Evolutionary conservation across 441 rosid genomes (phyloP), one percentile per base, ranked within the genome.

Genomic region (Pelargonium exstipulatum): DNA sequence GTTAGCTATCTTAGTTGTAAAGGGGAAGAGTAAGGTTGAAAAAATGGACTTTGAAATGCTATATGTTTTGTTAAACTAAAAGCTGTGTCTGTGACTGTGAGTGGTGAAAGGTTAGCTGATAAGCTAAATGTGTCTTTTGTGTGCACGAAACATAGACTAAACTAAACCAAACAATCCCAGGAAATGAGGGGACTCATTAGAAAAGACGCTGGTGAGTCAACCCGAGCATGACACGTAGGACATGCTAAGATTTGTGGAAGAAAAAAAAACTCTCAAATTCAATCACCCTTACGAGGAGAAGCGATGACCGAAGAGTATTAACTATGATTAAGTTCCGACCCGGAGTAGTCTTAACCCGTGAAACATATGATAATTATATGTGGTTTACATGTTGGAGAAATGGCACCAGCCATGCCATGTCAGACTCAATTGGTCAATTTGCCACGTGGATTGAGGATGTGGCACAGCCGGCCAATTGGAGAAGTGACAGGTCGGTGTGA

Each of bases 1-100:
- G 46, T 71, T 18, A 18, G 73, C 37, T 10, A 49, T 72, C 82
- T 69, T 79, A 13, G 68, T 49, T 70, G 73, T 66, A 43, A 73
- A 69, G 81, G 9, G n/a, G 72, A 71, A 70, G 72, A 40, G 55
- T 51, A 26, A n/a, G 40, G 49, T 65, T 66, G 78, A 51, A 60
- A 71, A 71, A 73, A 71, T 12, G 66, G 16, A 68, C 58, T 35
- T 35, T 35, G 40, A 32, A 32, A 32, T 32, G 6, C 5, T 35
- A 35, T 35, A 5, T 35, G 1, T 35, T 35, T 7, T 35, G 37
- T 0, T 4, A 32, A 32, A 32, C 37, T 32, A 53, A 8, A 53
- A 53, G 60, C 2, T 53, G 24, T 9, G 8, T 53, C 18, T 53
- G 60, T 18, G 10, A 13, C 22, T 53, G 17, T 51, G 57, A 17